These are phyloP conservation scores for Coemansia sp. DNA, from an alignment of 192 early-diverging fungal species.

Conservation along the genomic window DNA sequence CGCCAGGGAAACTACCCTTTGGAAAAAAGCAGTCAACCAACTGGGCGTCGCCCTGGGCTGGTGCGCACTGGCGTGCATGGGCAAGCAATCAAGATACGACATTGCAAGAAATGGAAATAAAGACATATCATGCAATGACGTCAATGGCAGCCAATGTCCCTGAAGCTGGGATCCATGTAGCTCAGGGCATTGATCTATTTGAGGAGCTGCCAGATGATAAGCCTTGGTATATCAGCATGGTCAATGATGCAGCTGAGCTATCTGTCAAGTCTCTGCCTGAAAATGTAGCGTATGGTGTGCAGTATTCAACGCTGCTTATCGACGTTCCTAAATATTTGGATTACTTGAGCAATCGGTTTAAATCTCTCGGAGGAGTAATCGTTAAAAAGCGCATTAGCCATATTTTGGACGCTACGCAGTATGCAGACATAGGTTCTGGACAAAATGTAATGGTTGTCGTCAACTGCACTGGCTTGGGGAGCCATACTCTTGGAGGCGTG, in stretches of 20 bases:
- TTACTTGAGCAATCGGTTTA: slow-evolving; percentile 26
- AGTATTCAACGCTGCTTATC: slow-evolving; percentile 39
- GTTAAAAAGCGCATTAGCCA: slow-evolving; percentile 10
- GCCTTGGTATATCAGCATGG: slow-evolving; percentile 15
- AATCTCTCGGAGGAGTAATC: slow-evolving; percentile 14
- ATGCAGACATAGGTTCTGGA: background rate
- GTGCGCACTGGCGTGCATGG: slow-evolving; percentile 67
- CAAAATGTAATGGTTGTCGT: slow-evolving; percentile 53
- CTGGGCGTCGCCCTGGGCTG: slow-evolving; percentile 57
- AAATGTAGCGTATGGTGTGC: slow-evolving; percentile 16
- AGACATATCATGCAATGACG: slow-evolving; percentile 28
- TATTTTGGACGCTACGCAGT: slow-evolving; percentile 16
- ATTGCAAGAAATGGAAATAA: slow-evolving; percentile 41
- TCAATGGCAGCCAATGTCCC: slow-evolving; percentile 16
- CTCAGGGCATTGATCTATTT: slow-evolving; percentile 18
- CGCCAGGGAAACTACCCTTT: slow-evolving; percentile 3
- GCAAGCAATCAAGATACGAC: slow-evolving; percentile 44
- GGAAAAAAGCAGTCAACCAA: slow-evolving; percentile 32
- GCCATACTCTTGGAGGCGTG: slow-evolving; percentile 67
- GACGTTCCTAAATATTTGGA: slow-evolving; percentile 39
- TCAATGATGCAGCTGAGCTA: slow-evolving; percentile 11
- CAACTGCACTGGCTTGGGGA: slow-evolving; percentile 79
- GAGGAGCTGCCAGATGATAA: slow-evolving; percentile 9
- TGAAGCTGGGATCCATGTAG: slow-evolving; percentile 24
- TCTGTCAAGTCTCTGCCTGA: slow-evolving; percentile 13